phyloP scores from a whole-genome alignment of 163 green algal genomes.

The Coccomyxa subellipsoidea region DNA sequence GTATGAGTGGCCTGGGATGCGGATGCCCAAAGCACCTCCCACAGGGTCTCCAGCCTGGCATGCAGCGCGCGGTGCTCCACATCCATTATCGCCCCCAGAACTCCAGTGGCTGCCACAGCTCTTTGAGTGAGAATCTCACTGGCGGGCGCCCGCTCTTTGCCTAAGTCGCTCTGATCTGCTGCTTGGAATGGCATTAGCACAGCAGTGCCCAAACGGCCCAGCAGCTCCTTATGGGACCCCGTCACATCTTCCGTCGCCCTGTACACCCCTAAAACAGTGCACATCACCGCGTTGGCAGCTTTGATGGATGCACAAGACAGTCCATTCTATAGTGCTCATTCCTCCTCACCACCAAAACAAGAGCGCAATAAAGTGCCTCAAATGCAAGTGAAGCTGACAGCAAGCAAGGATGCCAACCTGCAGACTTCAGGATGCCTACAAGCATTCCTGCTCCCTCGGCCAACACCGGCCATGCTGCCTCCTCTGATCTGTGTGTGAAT shows the following conservation, averaged over 20 bases:
- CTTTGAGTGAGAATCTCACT: neutral
- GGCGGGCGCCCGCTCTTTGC: neutral
- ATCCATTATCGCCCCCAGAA: constrained; percentile 43
- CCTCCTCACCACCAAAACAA: neutral
- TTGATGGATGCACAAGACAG: too few relatives aligned
- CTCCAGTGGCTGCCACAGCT: constrained; percentile 15
- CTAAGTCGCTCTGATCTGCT: neutral
- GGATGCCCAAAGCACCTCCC: constrained; percentile 41
- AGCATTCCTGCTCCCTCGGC: neutral
- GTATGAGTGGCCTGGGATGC: neutral
- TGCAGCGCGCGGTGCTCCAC: constrained; percentile 52
- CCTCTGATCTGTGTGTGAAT: neutral
- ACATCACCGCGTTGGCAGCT: too few relatives aligned
- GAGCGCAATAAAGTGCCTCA: neutral
- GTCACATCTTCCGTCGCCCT: neutral
- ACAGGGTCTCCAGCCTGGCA: constrained; percentile 39
- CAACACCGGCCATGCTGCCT: neutral
- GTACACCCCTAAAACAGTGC: neutral
- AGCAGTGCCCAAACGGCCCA: neutral
- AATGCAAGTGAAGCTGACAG: neutral
- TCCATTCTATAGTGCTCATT: too few relatives aligned
- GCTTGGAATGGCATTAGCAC: neutral
- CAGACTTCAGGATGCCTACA: neutral
- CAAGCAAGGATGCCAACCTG: neutral
- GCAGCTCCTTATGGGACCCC: neutral